Evolutionary conservation across 176 grass and related monocot species (phyloP), one percentile per base, ranked within the genome.

Genomic region (Aegilops sharonensis): DNA sequence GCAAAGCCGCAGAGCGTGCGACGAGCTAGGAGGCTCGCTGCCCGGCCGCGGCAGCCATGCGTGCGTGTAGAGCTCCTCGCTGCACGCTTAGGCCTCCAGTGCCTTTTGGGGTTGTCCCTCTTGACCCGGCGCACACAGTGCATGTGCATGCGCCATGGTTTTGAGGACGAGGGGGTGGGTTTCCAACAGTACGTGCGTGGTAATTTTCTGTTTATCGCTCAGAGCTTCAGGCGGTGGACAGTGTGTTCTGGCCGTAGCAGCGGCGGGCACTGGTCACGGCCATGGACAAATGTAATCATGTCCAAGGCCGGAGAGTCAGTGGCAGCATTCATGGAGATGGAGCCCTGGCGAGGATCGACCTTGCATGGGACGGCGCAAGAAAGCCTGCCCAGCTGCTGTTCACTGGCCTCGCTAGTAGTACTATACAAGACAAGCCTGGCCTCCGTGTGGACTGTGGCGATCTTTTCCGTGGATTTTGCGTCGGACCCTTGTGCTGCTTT

Each of bases 401-500:
- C 11, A 40, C 31, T 63, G 79, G 71, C 70, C 39, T 81, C 2
- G 89, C 85, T 37, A 34, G 32, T 37, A 34, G 32, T 85, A 27
- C 81, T 70, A 75, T 32, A 60, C 81, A 61, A 85, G 89, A 91
- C 85, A 91, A 81, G 81, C 27, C 61, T 91, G 42, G 62, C 52
- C 5, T 85, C 78, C 81, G 8, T 85, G 70, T 85, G 81, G 75
- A 81, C 85, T 81, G 85, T 81, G 50, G 36, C 77, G 1, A 88
- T 91, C 81, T 85, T 85, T 85, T 85, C 29, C 17, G 77, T 85
- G 45, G 77, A 85, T 91, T 81, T 32, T 80, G 57, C 64, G 31
- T 17, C 78, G 79, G 73, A 31, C 23, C 17, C 18, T 18, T 72
- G 31, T 4, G 56, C 48, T 20, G 48, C 1, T 52, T 60, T 63